Evolutionary conservation across 2,329 filamentous ascomycete genomes (phyloP).

Genomic region (Hypoxylon sp.): DNA sequence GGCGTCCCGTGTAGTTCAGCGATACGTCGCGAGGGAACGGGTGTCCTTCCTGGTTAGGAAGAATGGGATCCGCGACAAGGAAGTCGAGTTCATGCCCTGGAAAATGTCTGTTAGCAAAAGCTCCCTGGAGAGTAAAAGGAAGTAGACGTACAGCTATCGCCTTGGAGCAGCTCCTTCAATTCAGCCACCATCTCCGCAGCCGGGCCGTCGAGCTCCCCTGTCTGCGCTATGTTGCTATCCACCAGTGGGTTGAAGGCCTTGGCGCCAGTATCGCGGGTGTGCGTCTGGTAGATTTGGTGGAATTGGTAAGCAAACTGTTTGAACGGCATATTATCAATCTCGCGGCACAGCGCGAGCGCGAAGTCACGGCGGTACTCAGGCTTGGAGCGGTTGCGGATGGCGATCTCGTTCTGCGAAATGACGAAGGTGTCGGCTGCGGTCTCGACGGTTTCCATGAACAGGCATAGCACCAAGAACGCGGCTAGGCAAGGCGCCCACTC

Average conservation of each 20-base stretch:
- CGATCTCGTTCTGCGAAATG: constrained; percentile 66
- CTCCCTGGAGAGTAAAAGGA: constrained; percentile 2
- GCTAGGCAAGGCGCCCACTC: constrained; percentile 72
- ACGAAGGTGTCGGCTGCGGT: constrained; percentile 67
- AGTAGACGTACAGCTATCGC: constrained; percentile 61
- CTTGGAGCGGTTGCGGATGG: constrained; percentile 56
- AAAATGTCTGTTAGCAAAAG: constrained; percentile 30
- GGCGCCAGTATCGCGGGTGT: constrained; percentile 63
- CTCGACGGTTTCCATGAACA: constrained; percentile 72
- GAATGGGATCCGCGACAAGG: constrained; percentile 63
- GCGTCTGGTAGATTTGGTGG: constrained; percentile 72
- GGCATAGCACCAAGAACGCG: constrained; percentile 69
- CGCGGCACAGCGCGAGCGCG: constrained; percentile 63
- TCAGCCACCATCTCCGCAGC: constrained; percentile 63
- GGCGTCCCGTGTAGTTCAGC: constrained; percentile 66
- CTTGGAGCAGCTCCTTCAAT: constrained; percentile 62
- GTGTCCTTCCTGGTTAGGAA: constrained; percentile 62
- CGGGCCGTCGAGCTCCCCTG: constrained; percentile 63
- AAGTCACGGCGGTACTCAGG: constrained; percentile 59
- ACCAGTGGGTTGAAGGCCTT: constrained; percentile 70
- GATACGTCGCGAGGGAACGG: constrained; percentile 64
- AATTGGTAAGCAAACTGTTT: constrained; percentile 73
- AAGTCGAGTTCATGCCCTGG: constrained; percentile 60
- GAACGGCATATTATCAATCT: constrained; percentile 72
- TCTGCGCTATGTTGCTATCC: constrained; percentile 57